Percentiles rank a stretch among this genome's conserved stretches.
Conservation (phyloP, 805 yeast species). For the Yamadazyma phyllophila region DNA sequence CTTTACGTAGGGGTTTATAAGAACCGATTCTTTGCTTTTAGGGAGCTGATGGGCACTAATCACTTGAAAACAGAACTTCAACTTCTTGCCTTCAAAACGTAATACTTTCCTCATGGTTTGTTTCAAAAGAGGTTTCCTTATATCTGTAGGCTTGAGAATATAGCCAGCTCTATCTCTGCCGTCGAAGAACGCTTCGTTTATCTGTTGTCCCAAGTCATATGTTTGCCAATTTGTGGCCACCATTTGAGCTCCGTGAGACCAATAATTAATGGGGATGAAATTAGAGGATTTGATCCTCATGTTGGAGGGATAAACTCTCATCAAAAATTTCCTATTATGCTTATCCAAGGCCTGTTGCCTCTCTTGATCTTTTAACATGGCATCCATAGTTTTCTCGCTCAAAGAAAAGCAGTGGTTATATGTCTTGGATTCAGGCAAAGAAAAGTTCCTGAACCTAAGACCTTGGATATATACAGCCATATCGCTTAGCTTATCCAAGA, state of each 20-base stretch:
- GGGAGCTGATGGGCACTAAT: conserved; percentile 88
- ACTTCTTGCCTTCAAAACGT: conserved; percentile 5
- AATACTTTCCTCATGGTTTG: conserved; percentile 9
- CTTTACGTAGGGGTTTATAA: conserved; percentile 59
- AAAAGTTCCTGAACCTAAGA: conserved; percentile 72
- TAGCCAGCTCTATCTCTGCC: conserved; percentile 65
- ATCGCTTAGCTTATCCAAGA: conserved; percentile 46
- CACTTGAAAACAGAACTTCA: conserved; percentile 33
- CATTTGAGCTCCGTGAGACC: conserved; percentile 89
- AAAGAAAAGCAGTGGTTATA: conserved; percentile 83
- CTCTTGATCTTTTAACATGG: conserved; percentile 60
- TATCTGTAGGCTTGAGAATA: conserved; percentile 63
- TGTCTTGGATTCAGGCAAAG: conserved; percentile 81
- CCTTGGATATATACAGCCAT: conserved; percentile 78
- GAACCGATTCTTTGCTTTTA: conserved; percentile 43
- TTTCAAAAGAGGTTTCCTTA: conserved; percentile 36
- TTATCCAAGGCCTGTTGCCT: conserved; percentile 58
- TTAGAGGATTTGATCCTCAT: conserved; percentile 75
- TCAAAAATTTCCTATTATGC: conserved; percentile 72
- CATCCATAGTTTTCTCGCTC: conserved; percentile 65
- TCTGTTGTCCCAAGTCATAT: conserved; percentile 81
- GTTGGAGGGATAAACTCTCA: conserved; percentile 87
- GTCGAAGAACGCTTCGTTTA: conserved; percentile 80
- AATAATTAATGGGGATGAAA: conserved; percentile 72
- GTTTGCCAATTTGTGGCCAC: conserved; percentile 98